Base-by-base conservation (phyloP, 1,284 basidiomycete species). In the Leccinum pachyderme region DNA sequence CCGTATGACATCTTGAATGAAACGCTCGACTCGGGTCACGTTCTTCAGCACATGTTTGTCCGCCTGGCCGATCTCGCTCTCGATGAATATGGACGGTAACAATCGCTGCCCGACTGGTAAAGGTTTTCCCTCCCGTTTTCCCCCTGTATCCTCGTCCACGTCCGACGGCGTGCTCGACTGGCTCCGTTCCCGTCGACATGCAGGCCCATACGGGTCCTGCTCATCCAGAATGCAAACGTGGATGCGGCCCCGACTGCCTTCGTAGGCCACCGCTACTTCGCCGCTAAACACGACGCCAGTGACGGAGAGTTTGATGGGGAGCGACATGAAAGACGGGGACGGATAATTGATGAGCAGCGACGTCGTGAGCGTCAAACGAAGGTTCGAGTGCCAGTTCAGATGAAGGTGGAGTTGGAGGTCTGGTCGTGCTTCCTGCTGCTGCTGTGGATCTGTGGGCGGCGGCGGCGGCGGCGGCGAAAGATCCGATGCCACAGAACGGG, bases 11-110 rank as follows among this genome's bases (percentile, higher is more conserved):
- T 99, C 95, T 69, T 94, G 88, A 50, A 98, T 91, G 71, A 99
- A 99, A 54, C 89, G 81, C 73, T 99, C 97, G 32, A 99, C 93
- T 60, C 97, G 88, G 4, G 93, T 95, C 18, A 99, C 97, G 63
- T 99, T 99, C 70, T 94, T 91, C 62, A 99, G 72, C 3, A 97
- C 92, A 75, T 98, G 95, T 62, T 95, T 97, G 69, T 98, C 95
- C 28, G 89, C 79, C 76, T 98, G 93, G 1, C 97, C 97, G 51
- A 99, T 96, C 74, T 97, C 93, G 67, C 89, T 93, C 73, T 99
- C 96, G 68, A 99, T 95, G 62, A 88, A 83, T 54, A 98, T 89
- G n/a, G 85, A 83, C 1, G 93, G 93, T n/a, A 99, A 75, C 28
- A 99, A 75, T 25, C 91, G 81, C 64, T 91, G 85, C 0, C 95